Conservation (phyloP, 73 alveolate species). For the Urostyla sp. region DNA sequence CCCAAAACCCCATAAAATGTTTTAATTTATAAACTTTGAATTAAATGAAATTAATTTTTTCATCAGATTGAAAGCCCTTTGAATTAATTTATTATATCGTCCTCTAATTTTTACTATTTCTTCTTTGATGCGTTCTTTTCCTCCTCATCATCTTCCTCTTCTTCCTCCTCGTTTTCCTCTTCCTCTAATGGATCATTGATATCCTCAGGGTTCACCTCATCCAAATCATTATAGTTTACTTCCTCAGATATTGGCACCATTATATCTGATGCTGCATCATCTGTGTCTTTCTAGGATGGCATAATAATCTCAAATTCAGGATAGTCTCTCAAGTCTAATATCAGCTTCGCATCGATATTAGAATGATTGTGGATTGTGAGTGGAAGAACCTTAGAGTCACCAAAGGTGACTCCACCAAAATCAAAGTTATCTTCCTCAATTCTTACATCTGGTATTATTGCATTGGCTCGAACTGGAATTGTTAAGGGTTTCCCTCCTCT, state of each 20-base stretch:
- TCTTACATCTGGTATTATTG: conserved; percentile 93
- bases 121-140: no score
- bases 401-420: conserved; percentile 96
- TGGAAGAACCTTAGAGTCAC: conserved; percentile 79
- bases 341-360: conserved; percentile 89
- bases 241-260: conserved; percentile 74
- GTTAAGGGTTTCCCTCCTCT: conserved; percentile 94
- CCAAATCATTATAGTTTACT: conserved; percentile 71
- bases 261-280: conserved; percentile 85
- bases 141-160: no score
- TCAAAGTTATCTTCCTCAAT: conserved; percentile 92
- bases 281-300: conserved; percentile 86
- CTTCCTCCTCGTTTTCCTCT: conserved; percentile 92
- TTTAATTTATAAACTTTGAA: no score
- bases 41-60: conserved; percentile 34
- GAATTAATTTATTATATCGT: no score
- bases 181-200: conserved; percentile 82
- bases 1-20: no score
- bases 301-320: conserved; percentile 92
- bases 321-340: conserved; percentile 91
- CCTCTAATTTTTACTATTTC: no score
- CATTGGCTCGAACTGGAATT: conserved; percentile 90
- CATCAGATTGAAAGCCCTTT: no score
- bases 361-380: conserved; percentile 68
- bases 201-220: conserved; percentile 85